Evolutionary conservation across 805 yeast genomes (phyloP).

Genomic region (Kluyveromyces aestuarii): DNA sequence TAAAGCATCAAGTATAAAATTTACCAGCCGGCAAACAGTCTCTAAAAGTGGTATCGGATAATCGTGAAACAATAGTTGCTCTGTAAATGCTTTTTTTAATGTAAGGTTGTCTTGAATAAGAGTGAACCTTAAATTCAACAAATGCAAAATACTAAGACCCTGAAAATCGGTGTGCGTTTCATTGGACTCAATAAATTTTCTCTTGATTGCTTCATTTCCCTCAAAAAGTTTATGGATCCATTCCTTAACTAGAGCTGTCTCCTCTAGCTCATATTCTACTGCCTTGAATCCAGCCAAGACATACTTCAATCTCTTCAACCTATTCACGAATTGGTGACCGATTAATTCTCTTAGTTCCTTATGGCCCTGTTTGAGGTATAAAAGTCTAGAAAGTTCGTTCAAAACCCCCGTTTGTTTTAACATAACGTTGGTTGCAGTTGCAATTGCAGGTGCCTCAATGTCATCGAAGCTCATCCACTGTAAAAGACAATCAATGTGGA

Average conservation of each 20-base stretch:
- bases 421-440: not conserved
- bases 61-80: slow-evolving; percentile 55
- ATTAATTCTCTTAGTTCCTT: not conserved
- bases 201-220: slow-evolving; percentile 3
- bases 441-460: not conserved
- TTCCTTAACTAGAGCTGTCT: slow-evolving; percentile 6
- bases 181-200: slow-evolving; percentile 5
- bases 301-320: slow-evolving; percentile 4
- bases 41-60: slow-evolving; percentile 40
- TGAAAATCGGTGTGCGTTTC: slow-evolving; percentile 6
- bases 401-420: slow-evolving; percentile 3
- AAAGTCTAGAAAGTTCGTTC: slow-evolving; percentile 1
- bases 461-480: not conserved
- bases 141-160: slow-evolving; percentile 31
- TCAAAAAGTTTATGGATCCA: slow-evolving; percentile 9
- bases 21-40: slow-evolving; percentile 29
- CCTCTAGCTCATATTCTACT: slow-evolving; percentile 9
- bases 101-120: slow-evolving; percentile 47
- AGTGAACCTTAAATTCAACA: slow-evolving; percentile 46
- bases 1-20: slow-evolving; percentile 21
- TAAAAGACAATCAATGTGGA: not conserved
- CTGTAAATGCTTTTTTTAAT: slow-evolving; percentile 53
- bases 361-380: slow-evolving; percentile 1
- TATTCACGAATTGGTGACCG: not conserved
- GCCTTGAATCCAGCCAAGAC: slow-evolving; percentile 8